These are phyloP conservation scores for Rauvolfia tetraphylla DNA, from an alignment of 257 asterid species.

Conservation along the genomic window DNA sequence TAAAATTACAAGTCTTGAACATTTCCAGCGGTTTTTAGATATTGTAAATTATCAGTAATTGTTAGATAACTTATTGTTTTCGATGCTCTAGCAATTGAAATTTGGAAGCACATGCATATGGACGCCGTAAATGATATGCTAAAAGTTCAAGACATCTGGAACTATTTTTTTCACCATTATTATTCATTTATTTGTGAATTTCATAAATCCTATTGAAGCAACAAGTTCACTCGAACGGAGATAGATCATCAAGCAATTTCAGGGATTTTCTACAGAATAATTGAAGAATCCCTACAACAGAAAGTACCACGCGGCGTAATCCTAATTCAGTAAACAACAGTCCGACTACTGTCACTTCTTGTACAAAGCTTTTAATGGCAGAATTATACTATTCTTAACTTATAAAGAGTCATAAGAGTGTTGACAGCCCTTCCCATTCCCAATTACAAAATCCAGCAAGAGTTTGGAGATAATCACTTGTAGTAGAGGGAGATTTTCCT, in stretches of 20 bases:
- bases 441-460: background rate
- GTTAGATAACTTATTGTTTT: background rate
- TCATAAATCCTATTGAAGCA: background rate
- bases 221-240: background rate
- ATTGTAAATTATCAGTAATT: background rate
- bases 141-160: background rate
- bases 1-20: background rate
- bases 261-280: background rate
- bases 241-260: background rate
- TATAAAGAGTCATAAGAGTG: background rate
- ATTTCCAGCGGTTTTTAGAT: background rate
- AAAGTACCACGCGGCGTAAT: background rate
- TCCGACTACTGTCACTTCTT: background rate
- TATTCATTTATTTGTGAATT: too few species aligned
- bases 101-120: background rate
- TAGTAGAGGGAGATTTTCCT: background rate
- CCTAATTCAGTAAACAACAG: background rate
- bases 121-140: background rate
- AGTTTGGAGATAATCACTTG: background rate
- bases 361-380: background rate
- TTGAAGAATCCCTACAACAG: background rate
- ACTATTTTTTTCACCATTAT: background rate
- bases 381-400: background rate
- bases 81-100: background rate
- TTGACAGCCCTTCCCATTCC: background rate